Conservation (phyloP, 331 rosid genomes). For the Quercus phellos region DNA sequence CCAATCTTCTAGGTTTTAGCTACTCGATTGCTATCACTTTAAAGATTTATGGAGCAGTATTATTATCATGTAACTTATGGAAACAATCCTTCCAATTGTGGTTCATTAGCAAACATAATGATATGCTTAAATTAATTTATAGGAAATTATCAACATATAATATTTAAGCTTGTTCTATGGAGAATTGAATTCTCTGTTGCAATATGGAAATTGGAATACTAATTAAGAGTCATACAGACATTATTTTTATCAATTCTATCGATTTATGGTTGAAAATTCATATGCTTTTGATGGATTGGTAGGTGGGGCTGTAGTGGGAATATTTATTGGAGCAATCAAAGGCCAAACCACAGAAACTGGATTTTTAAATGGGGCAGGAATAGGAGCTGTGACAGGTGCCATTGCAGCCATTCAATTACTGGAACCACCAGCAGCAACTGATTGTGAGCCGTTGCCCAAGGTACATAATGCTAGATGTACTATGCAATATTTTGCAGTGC, state of each 20-base stretch:
- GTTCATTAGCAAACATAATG: too few relatives aligned
- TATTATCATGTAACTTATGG: too few relatives aligned
- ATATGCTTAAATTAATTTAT: too few relatives aligned
- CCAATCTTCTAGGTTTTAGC: too few relatives aligned
- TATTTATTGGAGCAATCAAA: slow-evolving; percentile 35
- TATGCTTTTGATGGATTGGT: background rate
- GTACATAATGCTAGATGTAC: slow-evolving; percentile 1
- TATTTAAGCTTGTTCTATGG: too few relatives aligned
- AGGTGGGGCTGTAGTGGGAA: slow-evolving; percentile 38
- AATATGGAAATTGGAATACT: too few relatives aligned
- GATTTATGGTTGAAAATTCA: background rate
- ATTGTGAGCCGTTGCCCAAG: slow-evolving; percentile 27
- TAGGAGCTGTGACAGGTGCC: slow-evolving; percentile 33
- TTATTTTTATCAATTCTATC: too few relatives aligned
- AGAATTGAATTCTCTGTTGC: too few relatives aligned
- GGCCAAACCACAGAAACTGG: slow-evolving; percentile 48
- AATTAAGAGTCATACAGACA: too few relatives aligned
- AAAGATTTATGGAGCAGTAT: background rate
- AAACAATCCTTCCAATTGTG: too few relatives aligned
- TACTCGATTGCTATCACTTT: background rate
- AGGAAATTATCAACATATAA: too few relatives aligned
- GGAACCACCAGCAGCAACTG: slow-evolving; percentile 22
- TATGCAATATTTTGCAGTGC: background rate
- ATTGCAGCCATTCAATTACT: slow-evolving; percentile 36
- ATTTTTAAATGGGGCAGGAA: slow-evolving; percentile 25